Conservation (phyloP, 192 early-diverging fungal genomes). For the Chytriomyces sp. region DNA sequence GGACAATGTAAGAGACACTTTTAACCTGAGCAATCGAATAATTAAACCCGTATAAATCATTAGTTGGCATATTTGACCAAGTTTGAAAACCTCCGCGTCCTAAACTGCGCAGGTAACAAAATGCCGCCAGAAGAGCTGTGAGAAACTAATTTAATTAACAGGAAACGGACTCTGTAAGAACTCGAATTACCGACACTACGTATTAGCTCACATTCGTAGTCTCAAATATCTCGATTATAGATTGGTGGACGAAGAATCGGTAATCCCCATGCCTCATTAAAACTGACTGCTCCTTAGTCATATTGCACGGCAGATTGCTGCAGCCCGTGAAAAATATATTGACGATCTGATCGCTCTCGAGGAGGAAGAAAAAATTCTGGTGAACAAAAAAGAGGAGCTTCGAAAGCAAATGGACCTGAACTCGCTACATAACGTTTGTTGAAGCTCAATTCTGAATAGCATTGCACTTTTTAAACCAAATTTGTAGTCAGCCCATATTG, state of each 20-base stretch:
- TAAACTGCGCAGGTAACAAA: conserved; percentile 57
- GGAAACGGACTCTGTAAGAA: conserved; percentile 58
- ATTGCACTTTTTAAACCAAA: too few relatives aligned
- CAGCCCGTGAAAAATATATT: conserved; percentile 60
- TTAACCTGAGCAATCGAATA: too few relatives aligned
- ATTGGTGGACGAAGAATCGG: conserved; percentile 58
- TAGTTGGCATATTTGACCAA: conserved; percentile 57
- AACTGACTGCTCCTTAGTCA: background rate
- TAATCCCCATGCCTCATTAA: conserved; percentile 7
- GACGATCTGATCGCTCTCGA: conserved; percentile 66
- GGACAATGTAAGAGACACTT: conserved; percentile 55
- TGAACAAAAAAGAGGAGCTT: conserved; percentile 45
- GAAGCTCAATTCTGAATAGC: background rate
- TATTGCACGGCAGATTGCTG: conserved; percentile 40
- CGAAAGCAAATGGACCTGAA: conserved; percentile 41
- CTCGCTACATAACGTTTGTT: conserved; percentile 45
- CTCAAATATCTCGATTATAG: conserved; percentile 67
- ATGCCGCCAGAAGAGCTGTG: too few relatives aligned
- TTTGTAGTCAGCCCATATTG: conserved; percentile 54
- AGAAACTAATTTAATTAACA: background rate
- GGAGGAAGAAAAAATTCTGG: conserved; percentile 61
- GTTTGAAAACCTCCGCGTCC: conserved; percentile 57
- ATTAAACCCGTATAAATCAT: background rate
- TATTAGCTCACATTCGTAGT: conserved; percentile 57
- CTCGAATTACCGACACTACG: conserved; percentile 58